phyloP scores from a whole-genome alignment of 371 early-diverging fungal genomes.

The Rhizopus delemar region DNA sequence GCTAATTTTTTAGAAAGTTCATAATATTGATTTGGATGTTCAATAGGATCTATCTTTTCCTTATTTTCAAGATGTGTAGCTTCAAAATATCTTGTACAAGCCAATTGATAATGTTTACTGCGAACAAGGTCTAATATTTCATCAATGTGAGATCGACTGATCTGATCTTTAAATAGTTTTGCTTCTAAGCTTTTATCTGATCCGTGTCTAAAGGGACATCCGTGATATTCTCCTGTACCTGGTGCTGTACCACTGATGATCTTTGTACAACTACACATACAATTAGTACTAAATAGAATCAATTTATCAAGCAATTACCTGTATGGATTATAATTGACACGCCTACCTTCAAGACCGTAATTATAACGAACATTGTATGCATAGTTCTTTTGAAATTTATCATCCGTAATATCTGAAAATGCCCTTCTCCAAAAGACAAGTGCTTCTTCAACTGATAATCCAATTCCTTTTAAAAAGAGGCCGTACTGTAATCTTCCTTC shows the following conservation, averaged over 20 bases:
- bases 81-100: slow-evolving; percentile 91
- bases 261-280: slow-evolving; percentile 70
- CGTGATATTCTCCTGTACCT: slow-evolving; percentile 84
- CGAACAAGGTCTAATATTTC: slow-evolving; percentile 72
- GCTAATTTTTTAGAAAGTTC: slow-evolving; percentile 64
- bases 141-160: slow-evolving; percentile 54
- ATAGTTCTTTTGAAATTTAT: slow-evolving; percentile 90
- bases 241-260: slow-evolving; percentile 85
- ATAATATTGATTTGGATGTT: slow-evolving; percentile 93
- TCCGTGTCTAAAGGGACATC: slow-evolving; percentile 95
- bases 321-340: slow-evolving; percentile 90
- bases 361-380: slow-evolving; percentile 97
- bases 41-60: slow-evolving; percentile 64
- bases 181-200: slow-evolving; percentile 62
- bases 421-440: slow-evolving; percentile 87
- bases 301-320: slow-evolving; percentile 46
- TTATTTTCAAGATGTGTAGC: slow-evolving; percentile 54
- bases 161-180: slow-evolving; percentile 49
- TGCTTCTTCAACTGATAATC: slow-evolving; percentile 89
- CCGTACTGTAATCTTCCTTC: slow-evolving; percentile 91
- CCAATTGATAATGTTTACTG: slow-evolving; percentile 87
- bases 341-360: slow-evolving; percentile 98
- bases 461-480: slow-evolving; percentile 94
- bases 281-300: not conserved
- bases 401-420: slow-evolving; percentile 78